phyloP scores from a whole-genome alignment of 2,329 filamentous ascomycete species.

The Nigrospora sphaerica region DNA sequence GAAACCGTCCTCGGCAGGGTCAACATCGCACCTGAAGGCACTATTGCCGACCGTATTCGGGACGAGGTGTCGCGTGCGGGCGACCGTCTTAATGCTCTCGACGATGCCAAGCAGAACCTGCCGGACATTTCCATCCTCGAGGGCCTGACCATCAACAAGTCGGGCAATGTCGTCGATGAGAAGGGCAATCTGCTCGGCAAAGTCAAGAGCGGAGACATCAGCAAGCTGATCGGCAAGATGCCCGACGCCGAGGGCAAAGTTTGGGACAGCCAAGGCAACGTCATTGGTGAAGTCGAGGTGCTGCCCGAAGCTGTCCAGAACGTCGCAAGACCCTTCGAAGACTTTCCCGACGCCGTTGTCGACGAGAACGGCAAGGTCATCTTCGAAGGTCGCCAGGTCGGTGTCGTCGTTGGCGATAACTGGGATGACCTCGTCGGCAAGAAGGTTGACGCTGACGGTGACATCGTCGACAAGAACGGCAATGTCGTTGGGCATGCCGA shows the following conservation, averaged over 20 bases:
- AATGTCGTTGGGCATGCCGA: constrained; percentile 26
- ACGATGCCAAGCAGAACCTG: constrained; percentile 13
- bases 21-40: constrained; percentile 37
- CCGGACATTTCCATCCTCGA: constrained; percentile 25
- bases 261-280: constrained; percentile 24
- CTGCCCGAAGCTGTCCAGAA: constrained; percentile 27
- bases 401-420: constrained; percentile 29
- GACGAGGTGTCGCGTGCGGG: constrained; percentile 22
- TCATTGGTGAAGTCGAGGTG: constrained; percentile 31
- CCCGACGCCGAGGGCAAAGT: constrained; percentile 36
- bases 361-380: constrained; percentile 29
- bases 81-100: constrained; percentile 21
- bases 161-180: constrained; percentile 36
- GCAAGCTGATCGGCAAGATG: constrained; percentile 32
- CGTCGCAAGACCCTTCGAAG: constrained; percentile 26
- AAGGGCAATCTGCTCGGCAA: constrained; percentile 35
- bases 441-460: constrained; percentile 27
- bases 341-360: constrained; percentile 25
- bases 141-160: constrained; percentile 34
- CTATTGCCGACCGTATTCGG: constrained; percentile 26
- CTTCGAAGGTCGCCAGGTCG: constrained; percentile 26
- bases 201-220: constrained; percentile 31
- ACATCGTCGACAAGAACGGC: constrained; percentile 27
- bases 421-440: constrained; percentile 25
- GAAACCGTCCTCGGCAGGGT: constrained; percentile 59